Conservation (phyloP, 176 grass and related monocot genomes). For the Avena insularis region DNA sequence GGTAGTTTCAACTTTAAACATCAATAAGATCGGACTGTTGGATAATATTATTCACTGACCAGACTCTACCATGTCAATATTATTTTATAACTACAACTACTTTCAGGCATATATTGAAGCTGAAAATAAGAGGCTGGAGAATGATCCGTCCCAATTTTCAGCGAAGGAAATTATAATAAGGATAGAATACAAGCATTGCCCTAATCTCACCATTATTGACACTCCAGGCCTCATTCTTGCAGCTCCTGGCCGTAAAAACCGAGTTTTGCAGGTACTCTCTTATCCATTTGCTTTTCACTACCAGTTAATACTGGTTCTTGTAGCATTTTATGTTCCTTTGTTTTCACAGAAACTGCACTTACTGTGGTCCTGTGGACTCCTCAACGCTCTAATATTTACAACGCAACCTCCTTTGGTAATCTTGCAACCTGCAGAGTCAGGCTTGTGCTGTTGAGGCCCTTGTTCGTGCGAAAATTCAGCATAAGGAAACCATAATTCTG, state of each 20-base stretch:
- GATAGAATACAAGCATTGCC: constrained; percentile 93
- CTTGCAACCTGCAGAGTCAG: constrained; percentile 66
- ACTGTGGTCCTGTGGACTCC: neutral
- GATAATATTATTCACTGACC: neutral
- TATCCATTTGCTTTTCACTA: neutral
- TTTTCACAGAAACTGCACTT: constrained; percentile 26
- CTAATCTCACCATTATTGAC: constrained; percentile 93
- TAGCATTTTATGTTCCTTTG: constrained; percentile 22
- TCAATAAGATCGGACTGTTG: neutral
- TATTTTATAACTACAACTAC: constrained; percentile 26
- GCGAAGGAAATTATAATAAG: constrained; percentile 88
- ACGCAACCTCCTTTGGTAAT: constrained; percentile 23
- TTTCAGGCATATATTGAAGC: constrained; percentile 92
- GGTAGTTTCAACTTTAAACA: constrained; percentile 10
- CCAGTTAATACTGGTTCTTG: neutral
- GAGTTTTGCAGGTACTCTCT: constrained; percentile 74
- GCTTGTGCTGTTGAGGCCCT: constrained; percentile 87
- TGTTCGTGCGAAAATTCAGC: constrained; percentile 81
- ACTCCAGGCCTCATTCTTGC: constrained; percentile 89
- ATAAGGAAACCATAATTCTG: constrained; percentile 90
- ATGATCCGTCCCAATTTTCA: constrained; percentile 89
- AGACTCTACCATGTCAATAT: neutral
- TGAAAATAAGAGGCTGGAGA: constrained; percentile 93
- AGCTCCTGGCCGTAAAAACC: constrained; percentile 85
- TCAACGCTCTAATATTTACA: constrained; percentile 1